A percentile compares a stretch with the other conserved stretches of the same genome.
phyloP scores from a whole-genome alignment of 495 filamentous ascomycete genomes.

The Penicillium robsamsonii region DNA sequence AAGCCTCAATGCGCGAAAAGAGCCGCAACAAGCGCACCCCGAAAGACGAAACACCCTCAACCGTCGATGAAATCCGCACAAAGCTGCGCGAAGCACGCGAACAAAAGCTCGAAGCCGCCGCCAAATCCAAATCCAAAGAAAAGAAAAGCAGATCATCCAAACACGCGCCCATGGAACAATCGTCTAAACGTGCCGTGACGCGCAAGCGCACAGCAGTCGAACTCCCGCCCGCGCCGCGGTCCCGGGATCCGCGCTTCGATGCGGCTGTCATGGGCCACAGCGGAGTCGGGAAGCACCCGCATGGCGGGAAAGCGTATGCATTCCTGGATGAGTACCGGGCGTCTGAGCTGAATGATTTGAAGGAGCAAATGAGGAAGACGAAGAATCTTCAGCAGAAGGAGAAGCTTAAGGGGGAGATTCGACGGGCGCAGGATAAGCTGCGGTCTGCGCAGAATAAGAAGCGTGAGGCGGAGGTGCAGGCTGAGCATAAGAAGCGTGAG shows the following conservation, averaged over 20 bases:
- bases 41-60: conserved; percentile 21
- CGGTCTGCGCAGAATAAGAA: conserved; percentile 67
- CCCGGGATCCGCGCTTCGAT: conserved; percentile 89
- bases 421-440: conserved; percentile 66
- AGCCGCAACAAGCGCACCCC: conserved; percentile 34
- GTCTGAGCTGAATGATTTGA: conserved; percentile 72
- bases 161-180: conserved; percentile 79
- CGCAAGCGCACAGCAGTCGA: conserved; percentile 72
- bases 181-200: conserved; percentile 77
- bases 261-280: conserved; percentile 45
- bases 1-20: conserved; percentile 59
- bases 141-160: conserved; percentile 64
- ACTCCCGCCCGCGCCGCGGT: conserved; percentile 37
- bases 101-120: conserved; percentile 33
- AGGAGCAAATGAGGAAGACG: conserved; percentile 59
- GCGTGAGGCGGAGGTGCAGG: conserved; percentile 60
- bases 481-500: conserved; percentile 76
- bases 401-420: conserved; percentile 61
- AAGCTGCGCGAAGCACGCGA: conserved; percentile 38
- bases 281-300: conserved; percentile 25
- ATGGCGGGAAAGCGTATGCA: conserved; percentile 67
- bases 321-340: conserved; percentile 85
- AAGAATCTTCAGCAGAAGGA: conserved; percentile 62
- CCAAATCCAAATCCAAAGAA: conserved; percentile 38
- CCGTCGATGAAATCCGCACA: conserved; percentile 40